phyloP scores from a whole-genome alignment of 1,139 yeast genomes.

The Pichia inconspicua region DNA sequence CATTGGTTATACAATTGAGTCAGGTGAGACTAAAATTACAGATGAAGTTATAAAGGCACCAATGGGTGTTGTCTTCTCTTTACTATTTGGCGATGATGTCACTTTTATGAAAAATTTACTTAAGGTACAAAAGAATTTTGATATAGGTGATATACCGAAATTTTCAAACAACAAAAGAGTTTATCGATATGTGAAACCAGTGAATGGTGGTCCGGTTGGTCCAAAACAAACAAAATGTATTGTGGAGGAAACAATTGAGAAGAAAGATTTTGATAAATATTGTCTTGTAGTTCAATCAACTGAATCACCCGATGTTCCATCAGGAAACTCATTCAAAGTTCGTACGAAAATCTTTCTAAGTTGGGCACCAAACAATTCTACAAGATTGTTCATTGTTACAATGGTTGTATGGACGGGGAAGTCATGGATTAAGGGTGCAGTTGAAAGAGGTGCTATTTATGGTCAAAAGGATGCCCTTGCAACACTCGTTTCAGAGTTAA shows the following conservation, averaged over 20 bases:
- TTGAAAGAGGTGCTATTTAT: conserved; percentile 85
- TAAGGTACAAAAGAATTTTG: conserved; percentile 64
- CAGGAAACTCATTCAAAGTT: conserved; percentile 75
- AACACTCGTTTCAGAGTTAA: conserved; percentile 51
- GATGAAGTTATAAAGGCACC: conserved; percentile 66
- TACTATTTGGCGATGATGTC: conserved; percentile 71
- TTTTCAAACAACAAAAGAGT: conserved; percentile 42
- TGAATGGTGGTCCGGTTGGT: conserved; percentile 77
- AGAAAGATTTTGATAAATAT: conserved; percentile 49
- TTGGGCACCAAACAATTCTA: conserved; percentile 71
- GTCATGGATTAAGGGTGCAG: conserved; percentile 84
- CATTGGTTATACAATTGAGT: conserved; percentile 41
- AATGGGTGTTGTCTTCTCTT: conserved; percentile 61
- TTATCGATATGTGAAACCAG: conserved; percentile 72
- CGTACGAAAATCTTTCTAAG: conserved; percentile 58
- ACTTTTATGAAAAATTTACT: conserved; percentile 47
- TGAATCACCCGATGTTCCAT: conserved; percentile 90
- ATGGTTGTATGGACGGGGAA: conserved; percentile 86
- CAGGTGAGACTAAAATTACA: conserved; percentile 54
- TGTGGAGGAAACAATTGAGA: conserved; percentile 63
- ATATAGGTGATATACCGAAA: conserved; percentile 51
- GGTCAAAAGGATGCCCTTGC: conserved; percentile 77
- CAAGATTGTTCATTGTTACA: conserved; percentile 57
- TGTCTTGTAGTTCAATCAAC: conserved; percentile 62
- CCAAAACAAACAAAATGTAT: conserved; percentile 89